These are phyloP conservation scores for Phalaenopsis hybrid DNA, from an alignment of 116 monocot species.

Conservation along the genomic window DNA sequence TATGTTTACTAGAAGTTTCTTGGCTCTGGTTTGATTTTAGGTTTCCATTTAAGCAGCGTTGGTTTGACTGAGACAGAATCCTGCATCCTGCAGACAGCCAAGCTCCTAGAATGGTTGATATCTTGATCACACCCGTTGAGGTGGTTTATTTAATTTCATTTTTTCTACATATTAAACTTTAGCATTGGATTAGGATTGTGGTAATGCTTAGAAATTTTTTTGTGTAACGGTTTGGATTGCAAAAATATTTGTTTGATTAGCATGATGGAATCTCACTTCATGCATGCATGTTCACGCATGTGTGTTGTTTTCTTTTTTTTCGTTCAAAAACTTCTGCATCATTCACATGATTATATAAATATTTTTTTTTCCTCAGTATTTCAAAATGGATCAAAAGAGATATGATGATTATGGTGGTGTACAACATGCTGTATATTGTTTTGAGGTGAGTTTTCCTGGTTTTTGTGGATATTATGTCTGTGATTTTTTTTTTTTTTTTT, in stretches of 20 bases:
- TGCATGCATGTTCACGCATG: neutral
- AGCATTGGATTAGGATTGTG: too few species aligned
- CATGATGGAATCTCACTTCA: neutral
- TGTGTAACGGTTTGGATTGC: neutral
- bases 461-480: neutral
- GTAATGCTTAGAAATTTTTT: too few species aligned
- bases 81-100: too few species aligned
- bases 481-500: neutral
- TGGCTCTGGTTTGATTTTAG: too few species aligned
- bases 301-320: neutral
- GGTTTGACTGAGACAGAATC: too few species aligned
- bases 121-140: too few species aligned
- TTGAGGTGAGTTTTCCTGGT: conserved; percentile 46
- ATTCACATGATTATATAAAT: neutral
- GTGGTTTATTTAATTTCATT: too few species aligned
- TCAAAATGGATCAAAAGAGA: conserved; percentile 75
- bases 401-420: conserved; percentile 61
- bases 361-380: conserved; percentile 62
- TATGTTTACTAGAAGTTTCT: too few species aligned
- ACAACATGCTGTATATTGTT: conserved; percentile 81
- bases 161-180: too few species aligned
- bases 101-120: too few species aligned
- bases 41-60: too few species aligned
- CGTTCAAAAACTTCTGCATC: neutral
- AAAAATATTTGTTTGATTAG: neutral